phyloP scores from a whole-genome alignment of 805 yeast genomes.

The Lachancea meyersii region DNA sequence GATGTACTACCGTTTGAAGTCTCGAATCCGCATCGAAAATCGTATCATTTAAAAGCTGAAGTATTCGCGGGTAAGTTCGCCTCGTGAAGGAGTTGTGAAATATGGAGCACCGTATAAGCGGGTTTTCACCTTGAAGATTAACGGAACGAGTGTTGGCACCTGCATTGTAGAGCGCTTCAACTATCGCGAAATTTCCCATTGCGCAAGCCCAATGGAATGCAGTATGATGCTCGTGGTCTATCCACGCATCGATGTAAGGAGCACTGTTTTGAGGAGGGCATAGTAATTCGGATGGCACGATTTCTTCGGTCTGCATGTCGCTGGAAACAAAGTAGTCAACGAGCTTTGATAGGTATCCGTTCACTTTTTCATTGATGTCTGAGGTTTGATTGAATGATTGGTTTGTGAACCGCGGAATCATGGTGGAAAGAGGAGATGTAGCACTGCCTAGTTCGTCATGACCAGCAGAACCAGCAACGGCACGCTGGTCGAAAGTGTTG shows the following conservation, averaged over 20 bases:
- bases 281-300: conserved; percentile 25
- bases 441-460: conserved; percentile 15
- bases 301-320: conserved; percentile 24
- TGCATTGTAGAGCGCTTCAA: conserved; percentile 64
- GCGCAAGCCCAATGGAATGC: conserved; percentile 98
- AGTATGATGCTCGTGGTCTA: conserved; percentile 92
- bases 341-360: conserved; percentile 27
- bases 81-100: conserved; percentile 84
- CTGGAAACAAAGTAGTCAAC: conserved; percentile 33
- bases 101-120: conserved; percentile 74
- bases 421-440: conserved; percentile 30
- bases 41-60: conserved; percentile 70
- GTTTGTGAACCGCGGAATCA: conserved; percentile 27
- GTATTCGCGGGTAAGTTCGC: conserved; percentile 70
- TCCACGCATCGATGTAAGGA: conserved; percentile 55
- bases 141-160: conserved; percentile 59
- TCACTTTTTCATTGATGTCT: conserved; percentile 31
- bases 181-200: conserved; percentile 76
- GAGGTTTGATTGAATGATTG: conserved; percentile 24
- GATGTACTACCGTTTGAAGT: conserved; percentile 78
- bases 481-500: conserved; percentile 28
- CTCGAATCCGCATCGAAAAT: conserved; percentile 70
- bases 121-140: conserved; percentile 76
- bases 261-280: conserved; percentile 30
- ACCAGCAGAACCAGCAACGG: conserved; percentile 14